Evolutionary conservation across 2,329 filamentous ascomycete genomes (phyloP).

Genomic region (Xylaria sp.): DNA sequence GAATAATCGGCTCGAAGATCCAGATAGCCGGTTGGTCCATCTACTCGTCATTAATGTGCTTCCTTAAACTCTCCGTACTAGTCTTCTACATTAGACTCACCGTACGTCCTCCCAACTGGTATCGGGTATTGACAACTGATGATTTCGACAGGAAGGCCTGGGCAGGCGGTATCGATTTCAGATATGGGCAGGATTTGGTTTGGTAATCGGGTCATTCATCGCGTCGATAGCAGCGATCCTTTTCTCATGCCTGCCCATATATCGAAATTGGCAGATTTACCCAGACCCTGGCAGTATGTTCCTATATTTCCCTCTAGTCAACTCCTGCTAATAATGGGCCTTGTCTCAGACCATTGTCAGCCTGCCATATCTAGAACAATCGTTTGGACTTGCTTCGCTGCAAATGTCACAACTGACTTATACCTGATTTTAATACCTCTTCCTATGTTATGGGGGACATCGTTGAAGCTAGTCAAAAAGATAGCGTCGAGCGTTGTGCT

Average conservation of each 20-base stretch:
- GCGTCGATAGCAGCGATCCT: conserved; percentile 58
- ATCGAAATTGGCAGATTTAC: conserved; percentile 64
- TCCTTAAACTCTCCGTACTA: conserved; percentile 63
- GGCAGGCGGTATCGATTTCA: conserved; percentile 54
- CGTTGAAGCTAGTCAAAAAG: conserved; percentile 52
- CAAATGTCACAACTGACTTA: conserved; percentile 66
- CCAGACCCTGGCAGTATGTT: conserved; percentile 63
- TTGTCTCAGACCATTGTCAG: conserved; percentile 52
- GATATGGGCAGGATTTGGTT: conserved; percentile 57
- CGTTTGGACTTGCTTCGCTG: conserved; percentile 59
- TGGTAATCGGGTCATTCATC: conserved; percentile 58
- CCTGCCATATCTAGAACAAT: conserved; percentile 58
- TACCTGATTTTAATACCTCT: conserved; percentile 69
- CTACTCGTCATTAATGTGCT: conserved; percentile 63
- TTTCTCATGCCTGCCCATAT: conserved; percentile 58
- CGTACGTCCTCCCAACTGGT: conserved; percentile 36
- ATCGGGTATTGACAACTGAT: not conserved
- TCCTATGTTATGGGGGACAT: conserved; percentile 58
- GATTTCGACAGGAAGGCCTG: conserved; percentile 49
- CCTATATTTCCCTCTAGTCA: not conserved
- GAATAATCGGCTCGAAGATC: conserved; percentile 58
- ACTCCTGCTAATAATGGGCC: conserved; percentile 28
- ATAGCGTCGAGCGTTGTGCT: conserved; percentile 51
- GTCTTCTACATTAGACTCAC: conserved; percentile 65
- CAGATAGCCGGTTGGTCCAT: conserved; percentile 64